Evolutionary conservation across 345 rosid genomes (phyloP), one percentile per base, ranked within the genome.

Genomic region (Citrus trifoliata): DNA sequence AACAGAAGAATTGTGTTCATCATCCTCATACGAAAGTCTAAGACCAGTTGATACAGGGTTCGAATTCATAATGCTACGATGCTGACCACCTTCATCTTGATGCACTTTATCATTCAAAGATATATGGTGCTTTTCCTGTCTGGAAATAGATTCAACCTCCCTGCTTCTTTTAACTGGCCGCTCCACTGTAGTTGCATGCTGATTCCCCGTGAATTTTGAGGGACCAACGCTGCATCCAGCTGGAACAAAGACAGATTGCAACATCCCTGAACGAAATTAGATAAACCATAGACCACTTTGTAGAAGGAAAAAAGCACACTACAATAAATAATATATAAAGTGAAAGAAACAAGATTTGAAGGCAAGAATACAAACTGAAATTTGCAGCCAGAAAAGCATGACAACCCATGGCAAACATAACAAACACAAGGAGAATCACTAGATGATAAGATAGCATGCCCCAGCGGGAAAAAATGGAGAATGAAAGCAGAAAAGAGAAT

Each of bases 21-120:
- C 97, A 60, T 93, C 94, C 56, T 89, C 94, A 42, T 73, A 88
- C 1, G 94, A 90, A n/a, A 91, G 87, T 75, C 81, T 89, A 74
- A 91, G 82, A 72, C 95, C 95, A 59, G 90, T 91, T 8, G 97
- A 93, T 46, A 91, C 91, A 35, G 83, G 83, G 80, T 85, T 89
- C 48, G 88, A 90, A 73, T 91, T 90, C 80, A 84, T 76, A 70
- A 76, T 67, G 62, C 88, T 78, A 75, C 87, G 86, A 79, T 84
- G 81, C 22, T 81, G 83, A 78, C 83, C 85, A 38, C 79, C 84
- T 71, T 86, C 89, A 27, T 68, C 82, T 84, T 83, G 84, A 79
- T 70, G 74, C 40, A 84, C 69, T 83, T 88, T 88, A 75, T 83
- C 78, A 67, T 83, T 87, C 65, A 83, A 76, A 65, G 88, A 85